Evolutionary conservation across 148 eudicot genomes (phyloP).

Genomic region (Polygonum maritimum): DNA sequence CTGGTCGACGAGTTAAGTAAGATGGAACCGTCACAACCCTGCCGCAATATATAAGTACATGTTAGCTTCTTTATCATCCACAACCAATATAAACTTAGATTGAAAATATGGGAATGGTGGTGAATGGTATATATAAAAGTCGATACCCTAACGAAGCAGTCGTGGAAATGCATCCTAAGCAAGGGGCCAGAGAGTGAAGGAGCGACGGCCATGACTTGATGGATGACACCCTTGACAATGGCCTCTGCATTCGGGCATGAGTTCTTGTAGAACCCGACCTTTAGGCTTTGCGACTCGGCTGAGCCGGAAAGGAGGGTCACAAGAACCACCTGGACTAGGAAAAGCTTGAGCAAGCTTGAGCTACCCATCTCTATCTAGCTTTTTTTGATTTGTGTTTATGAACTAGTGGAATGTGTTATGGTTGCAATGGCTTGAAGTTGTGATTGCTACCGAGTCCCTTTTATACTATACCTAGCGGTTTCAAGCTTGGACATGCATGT

Average conservation of each 20-base stretch:
- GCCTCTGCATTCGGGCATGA: conserved; percentile 36
- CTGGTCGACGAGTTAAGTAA: background rate
- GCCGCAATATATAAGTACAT: background rate
- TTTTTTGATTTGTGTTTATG: background rate
- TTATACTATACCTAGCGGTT: background rate
- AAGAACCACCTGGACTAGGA: conserved; percentile 13
- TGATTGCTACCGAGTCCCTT: background rate
- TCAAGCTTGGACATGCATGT: background rate
- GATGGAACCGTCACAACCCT: background rate
- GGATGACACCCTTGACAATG: conserved; percentile 19
- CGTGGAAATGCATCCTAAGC: conserved; percentile 48
- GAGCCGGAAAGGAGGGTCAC: conserved; percentile 1
- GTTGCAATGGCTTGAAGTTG: background rate
- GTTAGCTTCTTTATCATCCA: background rate
- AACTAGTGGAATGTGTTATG: background rate
- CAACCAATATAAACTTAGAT: background rate
- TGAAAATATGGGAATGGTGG: background rate
- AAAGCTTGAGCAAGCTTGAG: background rate
- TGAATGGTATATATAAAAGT: background rate
- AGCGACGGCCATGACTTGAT: conserved; percentile 14
- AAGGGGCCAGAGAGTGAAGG: conserved; percentile 39
- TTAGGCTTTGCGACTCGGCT: conserved; percentile 14
- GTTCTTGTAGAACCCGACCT: conserved; percentile 22
- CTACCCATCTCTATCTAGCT: background rate
- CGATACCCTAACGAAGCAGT: conserved; percentile 48